Conservation (phyloP, 1,284 basidiomycete species). For the Papiliotrema nemorosa region DNA sequence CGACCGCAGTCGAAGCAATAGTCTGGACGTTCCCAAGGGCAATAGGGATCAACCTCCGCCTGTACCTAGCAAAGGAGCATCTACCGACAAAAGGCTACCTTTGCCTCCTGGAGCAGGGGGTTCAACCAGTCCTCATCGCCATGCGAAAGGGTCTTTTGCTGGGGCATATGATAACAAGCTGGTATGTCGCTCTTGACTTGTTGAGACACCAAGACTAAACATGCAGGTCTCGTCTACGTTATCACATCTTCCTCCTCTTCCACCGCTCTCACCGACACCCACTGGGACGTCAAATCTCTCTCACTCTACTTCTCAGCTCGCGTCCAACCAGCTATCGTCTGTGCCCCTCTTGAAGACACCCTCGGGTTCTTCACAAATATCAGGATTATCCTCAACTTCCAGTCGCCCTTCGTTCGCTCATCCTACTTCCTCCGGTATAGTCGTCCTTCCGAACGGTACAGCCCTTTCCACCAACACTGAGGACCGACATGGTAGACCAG, state of each 20-base stretch:
- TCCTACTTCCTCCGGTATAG: slow-evolving; percentile 17
- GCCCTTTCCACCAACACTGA: slow-evolving; percentile 17
- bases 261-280: slow-evolving; percentile 31
- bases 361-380: not conserved
- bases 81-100: slow-evolving; percentile 25
- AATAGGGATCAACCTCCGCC: slow-evolving; percentile 14
- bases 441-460: slow-evolving; percentile 42
- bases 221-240: slow-evolving; percentile 43
- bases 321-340: not conserved
- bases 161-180: slow-evolving; percentile 46
- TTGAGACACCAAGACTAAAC: not conserved
- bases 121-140: slow-evolving; percentile 21
- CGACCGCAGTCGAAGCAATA: not conserved
- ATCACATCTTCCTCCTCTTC: slow-evolving; percentile 41
- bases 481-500: slow-evolving; percentile 1
- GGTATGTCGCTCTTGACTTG: slow-evolving; percentile 18
- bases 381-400: slow-evolving; percentile 2
- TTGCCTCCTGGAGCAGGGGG: slow-evolving; percentile 7
- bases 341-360: not conserved
- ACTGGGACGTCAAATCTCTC: slow-evolving; percentile 13
- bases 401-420: slow-evolving; percentile 12
- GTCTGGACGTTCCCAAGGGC: slow-evolving; percentile 7
- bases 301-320: slow-evolving; percentile 8
- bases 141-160: slow-evolving; percentile 23
- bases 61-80: slow-evolving; percentile 20